phyloP scores from a whole-genome alignment of 305 asterid genomes.

The Plantago lanceolata region DNA sequence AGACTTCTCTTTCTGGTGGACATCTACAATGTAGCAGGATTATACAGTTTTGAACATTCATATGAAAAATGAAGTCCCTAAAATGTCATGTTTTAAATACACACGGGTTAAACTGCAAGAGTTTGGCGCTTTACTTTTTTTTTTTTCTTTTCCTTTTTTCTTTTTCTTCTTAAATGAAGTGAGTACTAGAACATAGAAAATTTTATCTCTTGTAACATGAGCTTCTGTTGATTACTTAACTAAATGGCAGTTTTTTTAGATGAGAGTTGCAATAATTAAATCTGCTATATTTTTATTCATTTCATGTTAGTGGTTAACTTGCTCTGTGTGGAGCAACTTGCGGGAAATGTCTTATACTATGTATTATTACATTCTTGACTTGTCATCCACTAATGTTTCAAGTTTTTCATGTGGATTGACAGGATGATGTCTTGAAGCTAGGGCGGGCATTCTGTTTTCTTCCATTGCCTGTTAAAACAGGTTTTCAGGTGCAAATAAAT shows the following conservation, averaged over 20 bases:
- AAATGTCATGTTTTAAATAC: conserved; percentile 3
- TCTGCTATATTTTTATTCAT: conserved; percentile 15
- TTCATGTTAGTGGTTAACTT: conserved; percentile 12
- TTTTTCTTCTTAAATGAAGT: conserved; percentile 10
- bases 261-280: not conserved
- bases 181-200: conserved; percentile 15
- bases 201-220: conserved; percentile 14
- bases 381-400: conserved; percentile 21
- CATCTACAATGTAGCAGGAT: not conserved
- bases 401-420: conserved; percentile 33
- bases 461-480: conserved; percentile 94
- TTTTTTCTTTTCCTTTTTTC: no score
- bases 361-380: conserved; percentile 8
- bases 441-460: conserved; percentile 97
- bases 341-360: conserved; percentile 7
- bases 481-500: conserved; percentile 71
- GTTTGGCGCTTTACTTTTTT: not conserved
- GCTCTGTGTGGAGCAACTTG: conserved; percentile 17
- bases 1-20: not conserved
- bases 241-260: conserved; percentile 12
- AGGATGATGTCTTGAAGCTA: conserved; percentile 58
- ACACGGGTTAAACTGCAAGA: not conserved
- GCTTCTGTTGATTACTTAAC: conserved; percentile 12
- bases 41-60: conserved; percentile 16
- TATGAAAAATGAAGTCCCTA: conserved; percentile 11